phyloP scores from a whole-genome alignment of 2,329 filamentous ascomycete species.

The Fusarium praegraminearum region DNA sequence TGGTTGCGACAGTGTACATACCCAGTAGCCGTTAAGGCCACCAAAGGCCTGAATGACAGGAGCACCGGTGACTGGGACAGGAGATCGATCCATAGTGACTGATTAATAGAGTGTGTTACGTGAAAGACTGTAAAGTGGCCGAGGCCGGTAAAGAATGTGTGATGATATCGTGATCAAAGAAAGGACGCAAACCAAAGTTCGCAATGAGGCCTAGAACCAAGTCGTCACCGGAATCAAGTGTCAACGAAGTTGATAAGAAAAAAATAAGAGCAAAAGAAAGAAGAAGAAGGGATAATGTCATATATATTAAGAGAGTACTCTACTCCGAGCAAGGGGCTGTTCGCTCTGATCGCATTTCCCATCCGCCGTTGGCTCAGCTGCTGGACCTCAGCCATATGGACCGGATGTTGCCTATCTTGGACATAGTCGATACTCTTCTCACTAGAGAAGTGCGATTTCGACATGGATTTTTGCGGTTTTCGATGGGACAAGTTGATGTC shows the following conservation, averaged over 20 bases:
- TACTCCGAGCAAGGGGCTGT: constrained; percentile 8
- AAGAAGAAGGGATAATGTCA: constrained; percentile 21
- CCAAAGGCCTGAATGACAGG: constrained; percentile 44
- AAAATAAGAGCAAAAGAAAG: constrained; percentile 15
- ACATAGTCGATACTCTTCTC: constrained; percentile 17
- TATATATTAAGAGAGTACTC: constrained; percentile 11
- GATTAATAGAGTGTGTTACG: constrained; percentile 30
- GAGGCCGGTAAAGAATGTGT: constrained; percentile 51
- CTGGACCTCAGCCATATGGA: constrained; percentile 25
- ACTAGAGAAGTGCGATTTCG: constrained; percentile 3
- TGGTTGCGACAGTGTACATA: constrained; percentile 31
- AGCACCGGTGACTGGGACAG: constrained; percentile 5
- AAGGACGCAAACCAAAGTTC: constrained; percentile 56
- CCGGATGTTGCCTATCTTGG: constrained; percentile 45
- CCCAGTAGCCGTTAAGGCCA: constrained; percentile 58
- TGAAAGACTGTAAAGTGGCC: constrained; percentile 53
- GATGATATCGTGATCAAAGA: constrained; percentile 52
- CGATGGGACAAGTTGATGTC: constrained; percentile 15
- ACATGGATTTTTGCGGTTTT: constrained; percentile 9
- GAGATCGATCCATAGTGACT: constrained; percentile 43
- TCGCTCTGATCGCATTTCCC: constrained; percentile 19
- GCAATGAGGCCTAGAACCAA: constrained; percentile 51
- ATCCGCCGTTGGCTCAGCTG: constrained; percentile 14
- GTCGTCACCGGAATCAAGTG: constrained; percentile 47
- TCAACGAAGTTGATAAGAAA: constrained; percentile 41